Evolutionary conservation across 2,329 filamentous ascomycete genomes (phyloP), one percentile per base, ranked within the genome.

Genomic region (Bisporella sp.): DNA sequence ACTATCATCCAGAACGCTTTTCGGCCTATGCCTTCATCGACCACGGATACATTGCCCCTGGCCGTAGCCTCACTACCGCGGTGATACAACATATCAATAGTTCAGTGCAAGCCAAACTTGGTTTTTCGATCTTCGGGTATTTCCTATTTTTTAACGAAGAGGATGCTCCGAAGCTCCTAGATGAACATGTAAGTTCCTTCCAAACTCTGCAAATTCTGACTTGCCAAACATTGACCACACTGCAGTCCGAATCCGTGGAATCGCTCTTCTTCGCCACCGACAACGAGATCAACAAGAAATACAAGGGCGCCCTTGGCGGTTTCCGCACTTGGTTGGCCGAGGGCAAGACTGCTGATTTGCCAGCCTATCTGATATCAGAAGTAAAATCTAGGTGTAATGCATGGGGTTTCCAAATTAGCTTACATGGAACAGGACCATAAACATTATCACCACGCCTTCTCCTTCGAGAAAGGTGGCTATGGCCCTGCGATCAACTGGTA

Each of bases 101-200:
- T n/a, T n/a, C n/a, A n/a, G n/a, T n/a, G n/a, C n/a, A 30, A 21
- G 11, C 42, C 35, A 40, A 45, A 2, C 43, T 53, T 51, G 52
- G 54, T 35, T 57, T 46, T 53, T 41, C 47, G 31, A 47, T 48
- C 31, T 51, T 50, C 32, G 54, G 52, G 31, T 54, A 57, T 51
- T 54, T 46, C 41, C 31, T 51, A 45, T 57, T 57, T 45, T 52
- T 52, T 45, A 46, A 55, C 30, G 50, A 54, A 47, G 50, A 55
- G 35, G 50, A 54, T 52, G 50, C 53, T 35, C 29, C 46, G 11
- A 46, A 53, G 46, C 37, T 57, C 28, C 37, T 54, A 29, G 32
- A 45, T 49, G 46, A 47, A 40, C 46, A 55, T 50, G 51, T 48
- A 46, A 48, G 52, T 56, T 39, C 41, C 43, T 42, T 48, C 41